Evolutionary conservation across 2,329 filamentous ascomycete genomes (phyloP).

Genomic region (Diaporthe longicolla): DNA sequence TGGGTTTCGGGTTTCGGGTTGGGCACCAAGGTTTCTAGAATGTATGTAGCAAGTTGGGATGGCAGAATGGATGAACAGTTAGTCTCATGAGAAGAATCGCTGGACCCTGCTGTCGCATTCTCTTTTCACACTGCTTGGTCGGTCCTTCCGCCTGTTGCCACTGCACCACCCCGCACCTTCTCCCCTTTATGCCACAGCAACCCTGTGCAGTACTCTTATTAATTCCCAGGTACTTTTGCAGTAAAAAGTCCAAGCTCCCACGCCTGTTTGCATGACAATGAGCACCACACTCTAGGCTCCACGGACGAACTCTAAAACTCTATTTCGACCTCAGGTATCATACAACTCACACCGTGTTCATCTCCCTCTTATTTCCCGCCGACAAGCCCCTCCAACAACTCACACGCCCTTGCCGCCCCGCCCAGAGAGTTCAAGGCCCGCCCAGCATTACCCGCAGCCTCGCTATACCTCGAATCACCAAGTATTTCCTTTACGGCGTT

Average conservation of each 20-base stretch:
- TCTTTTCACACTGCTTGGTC: background rate
- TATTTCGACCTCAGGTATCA: background rate
- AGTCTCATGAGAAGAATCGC: background rate
- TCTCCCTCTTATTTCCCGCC: background rate
- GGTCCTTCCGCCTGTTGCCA: background rate
- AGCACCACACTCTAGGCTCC: slow-evolving; percentile 9
- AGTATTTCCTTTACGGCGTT: slow-evolving; percentile 52
- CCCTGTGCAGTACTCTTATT: too few species aligned
- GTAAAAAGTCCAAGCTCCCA: background rate
- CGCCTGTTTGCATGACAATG: background rate
- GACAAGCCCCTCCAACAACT: slow-evolving; percentile 23
- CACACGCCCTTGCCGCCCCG: slow-evolving; percentile 30
- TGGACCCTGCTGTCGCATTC: background rate
- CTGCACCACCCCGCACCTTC: background rate
- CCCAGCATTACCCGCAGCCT: slow-evolving; percentile 46
- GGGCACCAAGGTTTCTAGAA: background rate
- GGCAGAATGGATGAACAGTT: background rate
- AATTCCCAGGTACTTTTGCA: background rate
- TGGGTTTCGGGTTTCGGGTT: background rate
- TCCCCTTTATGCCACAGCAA: too few species aligned
- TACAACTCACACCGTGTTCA: background rate
- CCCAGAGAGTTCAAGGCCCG: slow-evolving; percentile 42
- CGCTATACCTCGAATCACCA: slow-evolving; percentile 49
- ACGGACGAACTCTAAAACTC: slow-evolving; percentile 18
- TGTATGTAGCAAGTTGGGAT: background rate